Conservation (phyloP, 352 stramenopile species). For the Globisporangium rhizosaccharum region DNA sequence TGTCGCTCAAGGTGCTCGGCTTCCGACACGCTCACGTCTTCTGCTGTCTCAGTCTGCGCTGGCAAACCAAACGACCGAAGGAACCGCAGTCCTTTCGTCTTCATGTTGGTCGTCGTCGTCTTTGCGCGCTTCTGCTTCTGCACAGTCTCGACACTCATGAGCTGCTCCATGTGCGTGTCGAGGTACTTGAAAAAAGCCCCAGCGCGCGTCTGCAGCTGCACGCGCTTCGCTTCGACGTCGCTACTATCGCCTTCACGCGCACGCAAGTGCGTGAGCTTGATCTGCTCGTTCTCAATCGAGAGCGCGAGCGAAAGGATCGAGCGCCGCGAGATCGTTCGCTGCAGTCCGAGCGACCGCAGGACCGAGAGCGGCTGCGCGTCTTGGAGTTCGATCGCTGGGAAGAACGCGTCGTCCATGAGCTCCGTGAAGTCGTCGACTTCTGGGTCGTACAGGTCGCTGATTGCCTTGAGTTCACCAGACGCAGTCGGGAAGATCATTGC, state of each 20-base stretch:
- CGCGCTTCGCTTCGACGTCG: constrained; percentile 10
- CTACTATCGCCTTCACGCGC: constrained; percentile 12
- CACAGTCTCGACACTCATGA: constrained; percentile 25
- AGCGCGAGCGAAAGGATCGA: constrained; percentile 58
- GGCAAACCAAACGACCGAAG: constrained; percentile 34
- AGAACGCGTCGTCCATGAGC: constrained; percentile 69
- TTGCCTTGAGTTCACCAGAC: constrained; percentile 43
- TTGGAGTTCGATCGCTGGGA: constrained; percentile 55
- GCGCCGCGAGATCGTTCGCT: constrained; percentile 51
- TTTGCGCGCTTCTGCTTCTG: constrained; percentile 23
- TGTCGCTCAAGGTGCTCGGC: constrained; percentile 28
- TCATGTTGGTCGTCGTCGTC: constrained; percentile 25
- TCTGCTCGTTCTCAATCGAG: constrained; percentile 53
- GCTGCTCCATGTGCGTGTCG: constrained; percentile 50
- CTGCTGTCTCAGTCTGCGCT: constrained; percentile 12
- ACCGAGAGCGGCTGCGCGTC: constrained; percentile 42
- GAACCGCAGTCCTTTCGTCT: constrained; percentile 48
- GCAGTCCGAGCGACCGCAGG: constrained; percentile 59
- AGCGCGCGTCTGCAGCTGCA: constrained; percentile 29
- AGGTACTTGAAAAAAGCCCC: constrained; percentile 61
- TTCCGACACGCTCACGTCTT: constrained; percentile 2
- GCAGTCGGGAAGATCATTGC: constrained; percentile 58
- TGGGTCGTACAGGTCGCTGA: constrained; percentile 64
- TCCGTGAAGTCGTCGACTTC: constrained; percentile 64
- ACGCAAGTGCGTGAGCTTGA: constrained; percentile 17